Evolutionary conservation across 2,329 filamentous ascomycete genomes (phyloP), one percentile per base, ranked within the genome.

Genomic region (Aspergillus spinulosporus): DNA sequence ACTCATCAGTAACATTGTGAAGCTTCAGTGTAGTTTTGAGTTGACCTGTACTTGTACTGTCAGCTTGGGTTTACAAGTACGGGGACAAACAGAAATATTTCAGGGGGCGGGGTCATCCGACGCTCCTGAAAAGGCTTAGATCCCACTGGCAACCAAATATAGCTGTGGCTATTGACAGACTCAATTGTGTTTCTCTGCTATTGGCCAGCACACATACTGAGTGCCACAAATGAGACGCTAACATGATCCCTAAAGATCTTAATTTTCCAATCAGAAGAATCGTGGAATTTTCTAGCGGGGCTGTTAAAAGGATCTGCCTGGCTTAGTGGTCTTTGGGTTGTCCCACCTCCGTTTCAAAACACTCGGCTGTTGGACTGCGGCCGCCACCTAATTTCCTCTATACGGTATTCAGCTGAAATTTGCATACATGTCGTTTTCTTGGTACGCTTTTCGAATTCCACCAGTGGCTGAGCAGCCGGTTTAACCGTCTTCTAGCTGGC

Each of bases 81-180:
- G 21, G 26, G 49, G 37, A 37, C 34, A 44, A 42, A 40, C 21
- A 21, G 21, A 37, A 56, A 46, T 45, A 50, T 59, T 59, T 60
- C 59, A 63, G 61, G 62, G 59, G 62, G 55, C 29, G 44, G 62
- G 62, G 59, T 52, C 42, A 51, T 52, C 54, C 51, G 54, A 49
- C 50, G n/a, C 29, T 39, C 42, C 57, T 44, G 37, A 43, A 51
- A 47, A 14, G 34, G 51, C 34, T 43, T 54, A 55, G 29, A 11
- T 14, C 51, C 34, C 34, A 36, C 7, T 6, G n/a, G 43, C 36
- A 57, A 52, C 61, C 62, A 62, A 62, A 65, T 62, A 65, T 65
- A 64, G 57, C 26, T 12, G 43, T 40, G 50, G 55, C 43, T 52
- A 15, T n/a, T 2, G 8, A 37, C 28, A 32, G 40, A 37, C 44